These are phyloP conservation scores for Grigorovia humatica DNA, from an alignment of 805 yeast genomes.

Conservation along the genomic window DNA sequence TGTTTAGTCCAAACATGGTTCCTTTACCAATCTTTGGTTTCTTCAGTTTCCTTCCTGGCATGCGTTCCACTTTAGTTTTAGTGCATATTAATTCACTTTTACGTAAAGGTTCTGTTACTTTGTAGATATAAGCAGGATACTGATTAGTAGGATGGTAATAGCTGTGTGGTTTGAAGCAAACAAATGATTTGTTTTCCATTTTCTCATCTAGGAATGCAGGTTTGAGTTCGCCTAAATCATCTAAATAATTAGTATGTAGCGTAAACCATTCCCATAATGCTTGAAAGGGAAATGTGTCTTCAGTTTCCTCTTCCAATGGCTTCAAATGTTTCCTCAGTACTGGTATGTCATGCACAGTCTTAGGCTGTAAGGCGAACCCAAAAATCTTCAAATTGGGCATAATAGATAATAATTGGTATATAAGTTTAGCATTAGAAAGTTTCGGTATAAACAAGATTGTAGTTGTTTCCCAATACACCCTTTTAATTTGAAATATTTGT, in stretches of 20 bases:
- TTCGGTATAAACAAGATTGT: conserved; percentile 5
- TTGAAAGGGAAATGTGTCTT: too few relatives aligned
- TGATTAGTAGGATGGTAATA: neutral
- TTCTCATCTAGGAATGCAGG: too few relatives aligned
- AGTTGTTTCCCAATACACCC: conserved; percentile 5
- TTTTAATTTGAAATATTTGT: neutral
- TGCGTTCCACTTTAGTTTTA: neutral
- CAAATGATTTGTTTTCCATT: too few relatives aligned
- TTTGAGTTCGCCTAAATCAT: too few relatives aligned
- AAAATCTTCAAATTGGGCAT: conserved; percentile 7
- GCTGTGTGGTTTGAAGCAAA: neutral
- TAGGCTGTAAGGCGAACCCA: neutral
- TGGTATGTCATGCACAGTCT: neutral
- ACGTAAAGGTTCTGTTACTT: too few relatives aligned
- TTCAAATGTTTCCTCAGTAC: neutral
- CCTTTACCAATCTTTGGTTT: neutral
- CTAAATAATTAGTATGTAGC: too few relatives aligned
- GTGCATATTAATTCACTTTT: too few relatives aligned
- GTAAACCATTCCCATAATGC: too few relatives aligned
- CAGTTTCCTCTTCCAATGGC: neutral
- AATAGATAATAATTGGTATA: conserved; percentile 6
- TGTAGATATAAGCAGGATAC: too few relatives aligned
- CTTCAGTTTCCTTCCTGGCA: neutral
- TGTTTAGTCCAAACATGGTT: too few relatives aligned
- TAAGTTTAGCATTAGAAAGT: conserved; percentile 7